Base-by-base conservation (phyloP, 2,329 filamentous ascomycete genomes). In the Helminthosporium solani region DNA sequence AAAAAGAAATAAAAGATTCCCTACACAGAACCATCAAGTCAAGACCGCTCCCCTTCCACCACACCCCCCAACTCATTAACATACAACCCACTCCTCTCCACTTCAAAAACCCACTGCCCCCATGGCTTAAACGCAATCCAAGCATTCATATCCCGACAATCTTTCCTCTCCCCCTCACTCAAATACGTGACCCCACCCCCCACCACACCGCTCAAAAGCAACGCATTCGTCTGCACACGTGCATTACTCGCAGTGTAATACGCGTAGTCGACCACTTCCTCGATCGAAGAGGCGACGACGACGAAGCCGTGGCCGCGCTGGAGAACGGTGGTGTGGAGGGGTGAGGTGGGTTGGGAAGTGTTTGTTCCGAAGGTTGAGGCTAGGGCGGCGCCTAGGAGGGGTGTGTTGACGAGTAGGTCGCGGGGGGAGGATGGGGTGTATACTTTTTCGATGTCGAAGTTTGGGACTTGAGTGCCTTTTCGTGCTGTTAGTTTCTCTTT, bases 241-340 rank as follows among this genome's bases (percentile, higher is more conserved):
- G 72, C 72, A 48, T 59, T 59, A 31, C 54, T 61, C 3, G 46
- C 42, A 2, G 66, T 67, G 47, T 68, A 74, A 19, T 72, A 63
- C 2, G 71, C 66, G 16, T 64, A 67, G 46, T 67, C 70, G 1
- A 71, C 68, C 1, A 64, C 70, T 44, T 71, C 64, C 48, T 73
- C 63, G 31, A 74, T 60, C 9, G 53, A 57, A 0, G 42, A 40
- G 0, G 60, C 72, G 0, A 63, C 54, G 19, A 61, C 63, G 1
- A 70, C 69, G 38, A 75, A 73, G 0, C 72, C 73, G 49, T 74
- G 72, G 1, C 70, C 70, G 14, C 73, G 69, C 70, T 72, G 71
- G 23, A 69, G 52, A 2, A 64, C 56, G 1, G 55, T 54, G 2
- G 49, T 49, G 42, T 67, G 56, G 2, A 60, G 43, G 4, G 64